Evolutionary conservation across 495 filamentous ascomycete species (phyloP).

Genomic region (Xylaria acuta): DNA sequence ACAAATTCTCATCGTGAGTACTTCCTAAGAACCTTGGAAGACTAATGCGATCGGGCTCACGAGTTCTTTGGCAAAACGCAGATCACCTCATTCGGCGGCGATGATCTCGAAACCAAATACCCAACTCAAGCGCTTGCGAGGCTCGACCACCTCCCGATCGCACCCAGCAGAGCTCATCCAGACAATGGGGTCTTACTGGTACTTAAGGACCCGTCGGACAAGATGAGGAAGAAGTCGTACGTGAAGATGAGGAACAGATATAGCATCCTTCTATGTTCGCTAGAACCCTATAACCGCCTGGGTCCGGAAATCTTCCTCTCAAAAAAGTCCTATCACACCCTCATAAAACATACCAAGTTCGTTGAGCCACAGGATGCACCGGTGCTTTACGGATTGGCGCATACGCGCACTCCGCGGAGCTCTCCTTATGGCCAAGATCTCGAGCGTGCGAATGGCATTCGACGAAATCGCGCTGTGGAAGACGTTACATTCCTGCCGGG

Average conservation of each 20-base stretch:
- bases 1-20: conserved; percentile 34
- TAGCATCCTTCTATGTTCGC: conserved; percentile 15
- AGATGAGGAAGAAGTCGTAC: conserved; percentile 36
- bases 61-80: conserved; percentile 16
- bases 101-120: conserved; percentile 32
- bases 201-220: conserved; percentile 26
- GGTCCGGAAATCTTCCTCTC: conserved; percentile 33
- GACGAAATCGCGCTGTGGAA: not conserved
- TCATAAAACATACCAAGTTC: not conserved
- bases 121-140: conserved; percentile 17
- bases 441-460: not conserved
- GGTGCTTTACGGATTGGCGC: not conserved
- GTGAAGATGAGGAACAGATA: conserved; percentile 29
- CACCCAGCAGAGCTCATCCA: conserved; percentile 35
- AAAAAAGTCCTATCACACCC: conserved; percentile 8
- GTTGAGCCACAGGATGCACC: not conserved
- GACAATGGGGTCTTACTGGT: conserved; percentile 39
- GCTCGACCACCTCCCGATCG: conserved; percentile 38
- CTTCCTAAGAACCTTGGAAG: not conserved
- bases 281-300: conserved; percentile 25
- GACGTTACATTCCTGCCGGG: not conserved
- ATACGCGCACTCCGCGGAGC: not conserved
- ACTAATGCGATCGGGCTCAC: not conserved
- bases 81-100: conserved; percentile 43
- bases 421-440: not conserved